These are phyloP conservation scores for Fusarium bactridioides DNA, from an alignment of 2,329 filamentous ascomycete genomes.

Conservation along the genomic window DNA sequence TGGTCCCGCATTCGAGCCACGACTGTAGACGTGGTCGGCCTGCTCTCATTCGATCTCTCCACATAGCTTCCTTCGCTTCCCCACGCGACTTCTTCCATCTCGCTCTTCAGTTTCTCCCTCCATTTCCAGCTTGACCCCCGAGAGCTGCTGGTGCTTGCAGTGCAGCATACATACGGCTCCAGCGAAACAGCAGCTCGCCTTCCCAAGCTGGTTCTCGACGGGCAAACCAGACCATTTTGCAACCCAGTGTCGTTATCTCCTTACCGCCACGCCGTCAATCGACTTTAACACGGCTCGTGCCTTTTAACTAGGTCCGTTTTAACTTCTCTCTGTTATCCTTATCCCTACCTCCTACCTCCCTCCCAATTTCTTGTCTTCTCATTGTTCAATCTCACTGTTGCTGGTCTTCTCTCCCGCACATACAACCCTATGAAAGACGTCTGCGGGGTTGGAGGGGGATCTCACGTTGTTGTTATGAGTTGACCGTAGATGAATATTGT, in stretches of 20 bases:
- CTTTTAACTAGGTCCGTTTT: slow-evolving; percentile 44
- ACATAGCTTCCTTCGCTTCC: slow-evolving; percentile 45
- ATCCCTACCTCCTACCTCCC: slow-evolving; percentile 27
- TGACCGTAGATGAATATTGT: slow-evolving; percentile 38
- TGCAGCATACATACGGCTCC: slow-evolving; percentile 45
- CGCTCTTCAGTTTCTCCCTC: slow-evolving; percentile 45
- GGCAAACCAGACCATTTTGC: slow-evolving; percentile 42
- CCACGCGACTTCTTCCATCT: slow-evolving; percentile 47
- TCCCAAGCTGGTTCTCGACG: slow-evolving; percentile 33
- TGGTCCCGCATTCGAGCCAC: slow-evolving; percentile 52
- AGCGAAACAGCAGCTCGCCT: slow-evolving; percentile 44
- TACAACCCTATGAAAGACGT: slow-evolving; percentile 41
- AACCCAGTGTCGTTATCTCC: slow-evolving; percentile 40
- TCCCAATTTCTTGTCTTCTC: slow-evolving; percentile 29
- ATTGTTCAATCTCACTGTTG: slow-evolving; percentile 29
- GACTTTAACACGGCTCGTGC: slow-evolving; percentile 30
- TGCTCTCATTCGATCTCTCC: slow-evolving; percentile 47
- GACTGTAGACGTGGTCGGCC: slow-evolving; percentile 47
- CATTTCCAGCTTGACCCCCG: slow-evolving; percentile 42
- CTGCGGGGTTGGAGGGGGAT: slow-evolving; percentile 42
- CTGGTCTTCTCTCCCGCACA: slow-evolving; percentile 26
- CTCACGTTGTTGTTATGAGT: slow-evolving; percentile 39
- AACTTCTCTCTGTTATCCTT: slow-evolving; percentile 28
- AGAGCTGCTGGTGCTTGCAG: slow-evolving; percentile 45
- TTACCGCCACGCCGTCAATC: slow-evolving; percentile 42